A percentile compares a stretch with the other conserved stretches of the same genome.
Conservation (phyloP, 306 rosid genomes). For the Mimosa bimucronata region DNA sequence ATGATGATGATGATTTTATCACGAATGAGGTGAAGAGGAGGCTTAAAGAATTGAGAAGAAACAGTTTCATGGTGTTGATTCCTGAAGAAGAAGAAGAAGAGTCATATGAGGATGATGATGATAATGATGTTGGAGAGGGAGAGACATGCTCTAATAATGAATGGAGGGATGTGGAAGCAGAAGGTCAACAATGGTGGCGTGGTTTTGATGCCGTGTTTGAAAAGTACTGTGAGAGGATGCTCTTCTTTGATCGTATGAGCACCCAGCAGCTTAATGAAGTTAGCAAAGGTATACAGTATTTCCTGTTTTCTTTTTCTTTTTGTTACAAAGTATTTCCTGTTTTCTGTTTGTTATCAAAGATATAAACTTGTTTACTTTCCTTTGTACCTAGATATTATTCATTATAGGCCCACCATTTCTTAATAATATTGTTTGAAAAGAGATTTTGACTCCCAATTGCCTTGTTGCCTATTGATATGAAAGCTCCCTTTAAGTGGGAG, state of each 20-base stretch:
- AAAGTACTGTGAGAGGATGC: slow-evolving; percentile 85
- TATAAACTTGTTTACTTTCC: background rate
- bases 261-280: slow-evolving; percentile 59
- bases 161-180: slow-evolving; percentile 99
- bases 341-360: slow-evolving; percentile 7
- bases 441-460: too few species aligned
- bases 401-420: background rate
- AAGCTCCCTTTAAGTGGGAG: too few species aligned
- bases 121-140: slow-evolving; percentile 57
- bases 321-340: too few species aligned
- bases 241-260: slow-evolving; percentile 81
- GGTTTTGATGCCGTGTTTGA: slow-evolving; percentile 90
- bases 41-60: slow-evolving; percentile 89
- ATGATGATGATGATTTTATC: slow-evolving; percentile 80
- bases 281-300: slow-evolving; percentile 53
- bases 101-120: slow-evolving; percentile 74
- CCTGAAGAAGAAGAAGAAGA: slow-evolving; percentile 96
- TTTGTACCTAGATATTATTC: background rate
- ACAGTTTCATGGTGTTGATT: slow-evolving; percentile 94
- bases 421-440: background rate
- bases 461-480: too few species aligned
- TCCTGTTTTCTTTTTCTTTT: background rate
- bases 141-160: slow-evolving; percentile 62
- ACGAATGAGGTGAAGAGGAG: slow-evolving; percentile 90
- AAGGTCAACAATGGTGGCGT: slow-evolving; percentile 97